phyloP scores from a whole-genome alignment of 2,329 filamentous ascomycete genomes.

The Paecilomyces sp. region DNA sequence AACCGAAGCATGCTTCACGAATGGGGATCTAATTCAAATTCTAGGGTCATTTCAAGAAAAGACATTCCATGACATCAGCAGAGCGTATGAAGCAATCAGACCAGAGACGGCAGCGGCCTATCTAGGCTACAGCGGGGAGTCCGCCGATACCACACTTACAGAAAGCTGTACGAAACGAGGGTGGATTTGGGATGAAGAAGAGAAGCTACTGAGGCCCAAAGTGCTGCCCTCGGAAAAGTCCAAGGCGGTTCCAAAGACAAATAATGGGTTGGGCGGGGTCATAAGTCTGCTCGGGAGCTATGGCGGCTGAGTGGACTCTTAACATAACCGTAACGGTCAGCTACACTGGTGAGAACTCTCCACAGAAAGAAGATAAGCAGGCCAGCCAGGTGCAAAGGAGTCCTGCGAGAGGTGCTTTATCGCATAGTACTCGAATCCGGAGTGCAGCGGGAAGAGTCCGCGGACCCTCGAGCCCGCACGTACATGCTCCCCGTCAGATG shows the following conservation, averaged over 20 bases:
- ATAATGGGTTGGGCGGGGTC: conserved; percentile 24
- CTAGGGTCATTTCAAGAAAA: conserved; percentile 30
- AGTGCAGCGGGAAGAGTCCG: neutral
- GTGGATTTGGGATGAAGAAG: conserved; percentile 31
- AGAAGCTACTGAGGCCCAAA: conserved; percentile 26
- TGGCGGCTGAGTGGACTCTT: conserved; percentile 12
- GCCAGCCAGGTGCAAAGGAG: neutral
- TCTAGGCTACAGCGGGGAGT: conserved; percentile 24
- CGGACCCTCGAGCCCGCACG: neutral
- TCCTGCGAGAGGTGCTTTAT: neutral
- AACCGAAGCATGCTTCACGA: conserved; percentile 3
- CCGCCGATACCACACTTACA: conserved; percentile 21
- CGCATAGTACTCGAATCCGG: neutral
- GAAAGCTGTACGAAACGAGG: conserved; percentile 26
- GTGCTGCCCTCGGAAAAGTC: conserved; percentile 13
- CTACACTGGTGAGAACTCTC: neutral
- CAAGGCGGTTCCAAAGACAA: conserved; percentile 9
- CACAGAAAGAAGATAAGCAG: neutral
- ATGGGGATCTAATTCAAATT: neutral
- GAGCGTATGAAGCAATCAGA: conserved; percentile 33
- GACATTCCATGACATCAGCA: conserved; percentile 30
- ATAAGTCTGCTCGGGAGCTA: conserved; percentile 25
- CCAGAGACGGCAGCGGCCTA: conserved; percentile 27
- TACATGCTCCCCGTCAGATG: neutral
- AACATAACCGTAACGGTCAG: neutral